Percentiles rank a stretch among this genome's conserved stretches.
Conservation (phyloP, 345 rosid genomes). For the Syzygium grande region DNA sequence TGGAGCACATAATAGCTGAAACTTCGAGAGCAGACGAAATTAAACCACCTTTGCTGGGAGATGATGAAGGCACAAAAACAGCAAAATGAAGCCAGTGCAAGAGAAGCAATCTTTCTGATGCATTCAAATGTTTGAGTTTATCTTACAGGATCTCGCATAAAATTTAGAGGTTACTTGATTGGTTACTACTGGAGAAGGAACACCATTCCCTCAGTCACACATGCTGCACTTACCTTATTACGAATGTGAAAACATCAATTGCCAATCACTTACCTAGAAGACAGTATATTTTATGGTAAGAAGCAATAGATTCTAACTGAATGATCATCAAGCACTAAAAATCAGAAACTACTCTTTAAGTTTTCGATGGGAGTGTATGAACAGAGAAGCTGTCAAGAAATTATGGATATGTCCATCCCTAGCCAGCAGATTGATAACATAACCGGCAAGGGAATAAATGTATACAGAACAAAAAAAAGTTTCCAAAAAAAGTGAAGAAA, state of each 20-base stretch:
- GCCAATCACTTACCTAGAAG: background rate
- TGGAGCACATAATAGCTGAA: background rate
- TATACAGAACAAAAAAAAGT: background rate
- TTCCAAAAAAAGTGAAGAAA: background rate
- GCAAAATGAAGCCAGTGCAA: background rate
- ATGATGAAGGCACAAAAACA: background rate
- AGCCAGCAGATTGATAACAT: background rate
- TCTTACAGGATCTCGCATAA: background rate
- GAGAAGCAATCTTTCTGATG: background rate
- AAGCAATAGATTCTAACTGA: background rate
- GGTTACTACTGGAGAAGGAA: background rate
- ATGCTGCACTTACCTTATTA: background rate
- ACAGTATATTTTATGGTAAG: background rate
- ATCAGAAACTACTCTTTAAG: background rate
- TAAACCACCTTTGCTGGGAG: background rate
- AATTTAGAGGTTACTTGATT: background rate
- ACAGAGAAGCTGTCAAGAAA: background rate
- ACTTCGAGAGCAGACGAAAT: background rate
- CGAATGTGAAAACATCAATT: background rate
- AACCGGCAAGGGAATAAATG: background rate
- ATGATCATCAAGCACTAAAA: background rate
- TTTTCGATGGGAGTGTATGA: background rate
- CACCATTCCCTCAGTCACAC: background rate
- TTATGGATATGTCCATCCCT: background rate
- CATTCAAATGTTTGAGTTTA: background rate